These are phyloP conservation scores for Annulohypoxylon nitens DNA, from an alignment of 495 filamentous ascomycete genomes.

Conservation along the genomic window DNA sequence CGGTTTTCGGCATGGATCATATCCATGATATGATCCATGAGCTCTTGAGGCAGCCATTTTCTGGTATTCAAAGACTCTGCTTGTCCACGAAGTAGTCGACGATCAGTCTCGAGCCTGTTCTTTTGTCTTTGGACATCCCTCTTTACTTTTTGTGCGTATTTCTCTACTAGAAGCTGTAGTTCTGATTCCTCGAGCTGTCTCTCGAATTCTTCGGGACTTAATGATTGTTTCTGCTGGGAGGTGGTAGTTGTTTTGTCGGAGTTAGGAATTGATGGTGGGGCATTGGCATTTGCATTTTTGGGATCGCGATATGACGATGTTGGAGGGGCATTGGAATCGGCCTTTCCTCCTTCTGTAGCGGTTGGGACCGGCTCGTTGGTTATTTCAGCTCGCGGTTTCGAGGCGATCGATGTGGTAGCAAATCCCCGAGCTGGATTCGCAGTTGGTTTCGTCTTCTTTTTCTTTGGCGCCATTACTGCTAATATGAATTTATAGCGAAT, in stretches of 20 bases:
- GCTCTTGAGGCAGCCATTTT: conserved; percentile 82
- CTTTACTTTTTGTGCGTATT: conserved; percentile 76
- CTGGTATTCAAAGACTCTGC: conserved; percentile 74
- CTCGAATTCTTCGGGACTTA: conserved; percentile 88
- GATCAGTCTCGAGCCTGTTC: conserved; percentile 80
- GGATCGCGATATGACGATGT: conserved; percentile 48
- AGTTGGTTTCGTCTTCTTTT: conserved; percentile 85
- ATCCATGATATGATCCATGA: conserved; percentile 80
- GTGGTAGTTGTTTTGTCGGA: conserved; percentile 50
- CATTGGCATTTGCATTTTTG: conserved; percentile 16
- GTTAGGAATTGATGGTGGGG: conserved; percentile 53
- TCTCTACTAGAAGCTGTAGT: conserved; percentile 86
- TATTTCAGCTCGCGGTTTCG: conserved; percentile 70
- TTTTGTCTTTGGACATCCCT: conserved; percentile 76
- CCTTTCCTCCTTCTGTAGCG: conserved; percentile 32
- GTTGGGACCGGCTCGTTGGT: conserved; percentile 49
- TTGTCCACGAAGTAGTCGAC: conserved; percentile 79
- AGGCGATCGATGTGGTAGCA: conserved; percentile 90
- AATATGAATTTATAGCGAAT: conserved; percentile 7
- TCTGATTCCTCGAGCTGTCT: conserved; percentile 83
- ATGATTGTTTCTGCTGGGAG: conserved; percentile 62
- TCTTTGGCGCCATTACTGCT: conserved; percentile 78
- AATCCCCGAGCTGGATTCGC: conserved; percentile 90
- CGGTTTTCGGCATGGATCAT: conserved; percentile 67
- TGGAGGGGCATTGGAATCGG: conserved; percentile 49